Base-by-base conservation (phyloP, 306 rosid genomes). In the Lupinus albus region DNA sequence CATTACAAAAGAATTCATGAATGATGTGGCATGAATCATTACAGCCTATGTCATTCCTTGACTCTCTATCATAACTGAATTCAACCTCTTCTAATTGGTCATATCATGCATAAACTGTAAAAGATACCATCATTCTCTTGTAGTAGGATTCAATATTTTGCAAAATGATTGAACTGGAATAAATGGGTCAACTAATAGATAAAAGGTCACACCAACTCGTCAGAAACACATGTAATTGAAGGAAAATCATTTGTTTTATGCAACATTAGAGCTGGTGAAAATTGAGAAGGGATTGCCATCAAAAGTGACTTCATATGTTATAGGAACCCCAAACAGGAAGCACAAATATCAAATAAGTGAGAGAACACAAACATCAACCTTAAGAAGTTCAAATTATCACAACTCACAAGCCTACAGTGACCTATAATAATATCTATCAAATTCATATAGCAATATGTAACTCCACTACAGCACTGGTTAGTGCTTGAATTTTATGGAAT, bases 131-230 rank as follows among this genome's bases (percentile, higher is more conserved):
- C 1, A 3, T 38, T 51, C 17, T 8, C 1, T 73, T 16, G 38
- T 33, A 30, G 38, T 33, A 30, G 15, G 58, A 52, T 46, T 32
- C 58, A 39, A 70, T 41, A 39, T 46, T 12, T 59, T 44, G 15
- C 11, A 21, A 50, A 30, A 75, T 39, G 42, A 21, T 8, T 13
- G 39, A 55, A 49, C 62, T 45, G 39, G 42, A 61, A 71, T 25
- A 38, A 61, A 76, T 12, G 38, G n/a, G 56, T 35, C 36, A 45
- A 68, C 4, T 60, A 58, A 38, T 7, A 38, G 13, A 28, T 8
- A 18, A 56, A 13, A 30, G 4, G 51, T 21, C 1, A 36, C 42
- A 35, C 54, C 35, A 47, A 46, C 47, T 28, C 36, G 33, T 32
- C 30, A 61, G 30, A 25, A 4, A 25, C 30, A 25, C 28, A 25